Conservation (phyloP, 2,329 filamentous ascomycete species). For the Blastomyces percursus region DNA sequence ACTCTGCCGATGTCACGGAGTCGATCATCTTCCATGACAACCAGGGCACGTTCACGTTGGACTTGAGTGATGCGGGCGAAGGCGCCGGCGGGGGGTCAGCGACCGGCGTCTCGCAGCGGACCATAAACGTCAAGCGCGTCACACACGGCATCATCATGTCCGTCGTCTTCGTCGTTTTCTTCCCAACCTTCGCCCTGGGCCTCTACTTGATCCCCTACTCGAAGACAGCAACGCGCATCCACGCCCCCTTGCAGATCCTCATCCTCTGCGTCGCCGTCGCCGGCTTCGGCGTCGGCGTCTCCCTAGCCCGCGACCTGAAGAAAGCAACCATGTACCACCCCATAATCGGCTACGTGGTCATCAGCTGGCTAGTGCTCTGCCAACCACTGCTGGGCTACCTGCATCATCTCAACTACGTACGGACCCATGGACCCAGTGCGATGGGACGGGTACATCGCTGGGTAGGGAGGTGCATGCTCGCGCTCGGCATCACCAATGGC, state of each 20-base stretch:
- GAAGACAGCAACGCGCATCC: conserved; percentile 20
- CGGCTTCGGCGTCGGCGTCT: conserved; percentile 43
- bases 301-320: conserved; percentile 33
- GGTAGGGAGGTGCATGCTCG: conserved; percentile 42
- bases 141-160: conserved; percentile 21
- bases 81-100: not conserved
- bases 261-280: conserved; percentile 39
- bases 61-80: conserved; percentile 40
- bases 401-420: conserved; percentile 43
- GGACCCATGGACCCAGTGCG: conserved; percentile 34
- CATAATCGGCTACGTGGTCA: conserved; percentile 44
- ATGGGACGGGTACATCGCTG: conserved; percentile 42
- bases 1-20: conserved; percentile 36
- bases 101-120: not conserved
- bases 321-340: conserved; percentile 37
- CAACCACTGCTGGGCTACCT: conserved; percentile 43
- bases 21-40: conserved; percentile 38
- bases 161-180: conserved; percentile 18
- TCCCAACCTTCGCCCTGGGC: conserved; percentile 18
- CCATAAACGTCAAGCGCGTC: conserved; percentile 10
- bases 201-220: conserved; percentile 11
- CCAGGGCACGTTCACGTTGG: conserved; percentile 35
- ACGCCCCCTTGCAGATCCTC: conserved; percentile 39
- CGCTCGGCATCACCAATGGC: conserved; percentile 47
- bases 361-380: conserved; percentile 44